phyloP scores from a whole-genome alignment of 805 yeast species.

The Debaryomyces prosopidis region DNA sequence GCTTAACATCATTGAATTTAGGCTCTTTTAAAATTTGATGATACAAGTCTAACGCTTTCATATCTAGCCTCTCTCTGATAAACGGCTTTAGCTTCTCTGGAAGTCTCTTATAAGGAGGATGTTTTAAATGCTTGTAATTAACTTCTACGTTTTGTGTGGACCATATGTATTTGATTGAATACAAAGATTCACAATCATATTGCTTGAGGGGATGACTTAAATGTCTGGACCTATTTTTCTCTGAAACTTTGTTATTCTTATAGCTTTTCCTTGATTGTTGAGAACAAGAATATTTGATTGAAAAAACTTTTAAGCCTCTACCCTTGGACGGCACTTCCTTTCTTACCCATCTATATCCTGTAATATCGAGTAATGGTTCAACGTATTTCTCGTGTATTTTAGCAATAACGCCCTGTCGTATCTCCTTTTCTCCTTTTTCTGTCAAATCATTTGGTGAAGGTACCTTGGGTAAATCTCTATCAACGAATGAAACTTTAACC shows the following conservation, averaged over 20 bases:
- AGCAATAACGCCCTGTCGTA: slow-evolving; percentile 7
- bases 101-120: slow-evolving; percentile 15
- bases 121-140: slow-evolving; percentile 12
- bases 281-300: slow-evolving; percentile 17
- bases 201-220: slow-evolving; percentile 17
- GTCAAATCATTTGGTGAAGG: not conserved
- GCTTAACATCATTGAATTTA: slow-evolving; percentile 12
- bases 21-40: slow-evolving; percentile 12
- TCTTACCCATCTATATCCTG: slow-evolving; percentile 18
- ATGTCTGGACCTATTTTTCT: slow-evolving; percentile 8
- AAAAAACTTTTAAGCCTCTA: slow-evolving; percentile 15
- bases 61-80: slow-evolving; percentile 15
- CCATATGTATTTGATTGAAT: slow-evolving; percentile 16
- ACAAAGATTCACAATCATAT: slow-evolving; percentile 14
- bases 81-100: slow-evolving; percentile 18
- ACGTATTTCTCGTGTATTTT: slow-evolving; percentile 15
- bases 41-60: slow-evolving; percentile 16
- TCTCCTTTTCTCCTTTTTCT: not conserved
- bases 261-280: slow-evolving; percentile 11
- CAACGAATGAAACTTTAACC: slow-evolving; percentile 4
- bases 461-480: slow-evolving; percentile 4
- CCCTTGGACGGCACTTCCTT: slow-evolving; percentile 18
- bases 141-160: slow-evolving; percentile 12
- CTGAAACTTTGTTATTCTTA: not conserved
- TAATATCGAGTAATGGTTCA: slow-evolving; percentile 13